Conservation (phyloP, 192 early-diverging fungal genomes). For the Mortierella claussenii region DNA sequence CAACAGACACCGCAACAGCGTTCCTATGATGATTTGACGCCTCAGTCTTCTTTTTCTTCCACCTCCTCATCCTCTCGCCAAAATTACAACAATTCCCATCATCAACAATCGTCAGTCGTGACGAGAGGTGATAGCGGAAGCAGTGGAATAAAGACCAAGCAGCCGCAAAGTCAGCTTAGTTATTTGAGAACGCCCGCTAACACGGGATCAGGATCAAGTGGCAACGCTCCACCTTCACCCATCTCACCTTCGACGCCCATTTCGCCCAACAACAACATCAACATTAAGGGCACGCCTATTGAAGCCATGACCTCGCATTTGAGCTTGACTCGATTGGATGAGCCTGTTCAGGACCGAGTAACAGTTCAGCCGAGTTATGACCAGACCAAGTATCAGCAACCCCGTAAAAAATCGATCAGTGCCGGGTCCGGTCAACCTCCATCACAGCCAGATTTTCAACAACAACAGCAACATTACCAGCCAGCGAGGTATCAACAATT, state of each 20-base stretch:
- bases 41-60: slow-evolving; percentile 33
- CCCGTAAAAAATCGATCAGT: slow-evolving; percentile 25
- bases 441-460: slow-evolving; percentile 9
- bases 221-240: slow-evolving; percentile 30
- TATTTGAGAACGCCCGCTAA: slow-evolving; percentile 19
- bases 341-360: slow-evolving; percentile 30
- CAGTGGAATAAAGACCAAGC: slow-evolving; percentile 20
- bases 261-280: not conserved
- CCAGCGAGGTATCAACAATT: slow-evolving; percentile 23
- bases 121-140: slow-evolving; percentile 34
- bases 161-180: slow-evolving; percentile 35
- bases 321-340: slow-evolving; percentile 26
- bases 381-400: slow-evolving; percentile 30
- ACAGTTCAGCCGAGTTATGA: slow-evolving; percentile 25
- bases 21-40: slow-evolving; percentile 20
- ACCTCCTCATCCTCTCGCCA: slow-evolving; percentile 16
- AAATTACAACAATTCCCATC: too few relatives aligned
- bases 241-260: slow-evolving; percentile 37
- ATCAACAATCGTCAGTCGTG: too few relatives aligned
- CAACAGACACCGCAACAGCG: slow-evolving; percentile 31
- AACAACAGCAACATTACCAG: slow-evolving; percentile 8
- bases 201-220: not conserved
- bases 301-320: slow-evolving; percentile 20
- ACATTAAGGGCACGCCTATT: slow-evolving; percentile 4
- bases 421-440: slow-evolving; percentile 9